A percentile compares a stretch with the other conserved stretches of the same genome.
Conservation (phyloP, 176 grass and related monocot genomes). For the Hordeum marinum region DNA sequence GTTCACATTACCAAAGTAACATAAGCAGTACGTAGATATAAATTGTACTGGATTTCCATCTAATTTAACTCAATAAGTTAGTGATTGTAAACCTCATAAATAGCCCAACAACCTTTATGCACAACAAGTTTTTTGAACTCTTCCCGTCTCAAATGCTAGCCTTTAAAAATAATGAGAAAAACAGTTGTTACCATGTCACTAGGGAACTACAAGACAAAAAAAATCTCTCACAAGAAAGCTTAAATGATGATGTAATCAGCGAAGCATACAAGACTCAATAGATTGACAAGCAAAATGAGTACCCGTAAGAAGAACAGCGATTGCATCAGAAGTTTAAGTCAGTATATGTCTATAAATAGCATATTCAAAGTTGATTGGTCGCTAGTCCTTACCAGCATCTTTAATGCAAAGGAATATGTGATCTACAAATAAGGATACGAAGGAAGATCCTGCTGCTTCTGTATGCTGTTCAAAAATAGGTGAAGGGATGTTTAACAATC, state of each 20-base stretch:
- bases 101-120: slow-evolving; percentile 76
- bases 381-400: slow-evolving; percentile 70
- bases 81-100: slow-evolving; percentile 13
- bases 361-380: slow-evolving; percentile 5
- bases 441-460: slow-evolving; percentile 89
- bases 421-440: slow-evolving; percentile 91
- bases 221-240: background rate
- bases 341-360: slow-evolving; percentile 6
- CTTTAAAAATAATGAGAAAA: slow-evolving; percentile 43
- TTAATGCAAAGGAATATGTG: slow-evolving; percentile 98
- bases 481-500: background rate
- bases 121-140: slow-evolving; percentile 74
- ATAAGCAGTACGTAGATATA: slow-evolving; percentile 6
- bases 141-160: slow-evolving; percentile 74
- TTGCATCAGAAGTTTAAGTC: slow-evolving; percentile 91
- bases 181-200: background rate
- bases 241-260: slow-evolving; percentile 25
- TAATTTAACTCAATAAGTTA: slow-evolving; percentile 7
- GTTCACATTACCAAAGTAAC: slow-evolving; percentile 5
- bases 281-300: slow-evolving; percentile 13
- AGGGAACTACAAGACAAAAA: background rate
- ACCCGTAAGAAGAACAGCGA: slow-evolving; percentile 94
- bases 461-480: slow-evolving; percentile 53
- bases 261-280: background rate
- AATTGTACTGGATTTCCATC: background rate